Base-by-base conservation (phyloP, 441 rosid genomes). In the Manihot esculenta region DNA sequence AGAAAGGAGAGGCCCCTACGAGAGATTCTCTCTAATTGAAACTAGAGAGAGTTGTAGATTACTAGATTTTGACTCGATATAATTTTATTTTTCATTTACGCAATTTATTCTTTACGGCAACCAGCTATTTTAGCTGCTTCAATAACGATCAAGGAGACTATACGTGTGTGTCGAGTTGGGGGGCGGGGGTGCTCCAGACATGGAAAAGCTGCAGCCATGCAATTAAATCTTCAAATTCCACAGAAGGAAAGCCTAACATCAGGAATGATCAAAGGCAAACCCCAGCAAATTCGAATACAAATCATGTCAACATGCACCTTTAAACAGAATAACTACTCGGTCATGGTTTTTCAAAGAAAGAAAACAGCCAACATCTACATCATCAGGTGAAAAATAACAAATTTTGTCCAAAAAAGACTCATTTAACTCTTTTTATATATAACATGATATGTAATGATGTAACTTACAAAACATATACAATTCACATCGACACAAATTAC, bases 381-480 rank as follows among this genome's bases (percentile, higher is more conserved):
- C n/a, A n/a, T n/a, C n/a, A n/a, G n/a, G n/a, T n/a, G 27, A 21
- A 57, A 63, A 59, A 62, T 72, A 73, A 66, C 70, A 55, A 51
- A 59, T 38, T 33, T 61, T 66, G 75, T 77, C 77, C 84, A 75
- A 17, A 38, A 41, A 67, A 70, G 73, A 76, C 64, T 81, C 71
- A 62, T 35, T 50, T 42, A 74, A 72, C 71, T 82, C 80, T 71
- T 81, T 49, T 59, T 21, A 71, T 74, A 74, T 83, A 70, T 68
- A 67, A 80, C 85, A 82, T 59, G 69, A 62, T 74, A 74, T 75
- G 76, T 71, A 73, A 74, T 55, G 55, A 80, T 63, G 51, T 72
- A 69, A 71, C 76, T 76, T 75, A 76, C 81, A 83, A 74, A 78
- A 82, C 76, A 82, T 81, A 86, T 82, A 86, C 90, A 86, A 55